Base-by-base conservation (phyloP, 2,329 filamentous ascomycete genomes). In the Penicillium sp. region DNA sequence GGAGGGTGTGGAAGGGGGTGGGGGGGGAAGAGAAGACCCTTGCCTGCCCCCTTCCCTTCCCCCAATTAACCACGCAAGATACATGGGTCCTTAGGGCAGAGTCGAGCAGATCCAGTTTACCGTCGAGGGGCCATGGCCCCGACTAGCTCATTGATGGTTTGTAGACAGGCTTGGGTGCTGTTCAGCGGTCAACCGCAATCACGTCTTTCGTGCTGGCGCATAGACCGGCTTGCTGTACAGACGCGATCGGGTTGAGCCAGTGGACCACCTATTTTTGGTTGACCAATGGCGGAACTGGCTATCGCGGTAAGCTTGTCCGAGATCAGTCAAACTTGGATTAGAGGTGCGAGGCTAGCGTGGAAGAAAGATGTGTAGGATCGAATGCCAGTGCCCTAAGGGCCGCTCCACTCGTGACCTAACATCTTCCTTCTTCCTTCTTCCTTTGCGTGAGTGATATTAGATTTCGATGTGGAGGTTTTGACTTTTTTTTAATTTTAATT, bases 191-290 rank as follows among this genome's bases (percentile, higher is more conserved):
- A 26, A 37, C 42, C 12, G 20, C 20, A 13, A 34, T 49, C 18
- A 27, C 29, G 34, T 37, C n/a, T 4, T 34, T 13, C 9, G 20
- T 26, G 21, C 18, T 40, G 15, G 36, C 36, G 36, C 44, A 26
- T 29, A 26, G 44, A 12, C 27, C 12, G 15, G n/a, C 32, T n/a
- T 15, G 15, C 29, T 20, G 20, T 39, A 23, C 29, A 49, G 15
- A 39, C 27, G 27, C 29, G 39, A 18, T 23, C 41, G 15, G 20
- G 21, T 18, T 30, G 17, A 41, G 29, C 12, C 9, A 24, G 46
- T 48, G 46, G 46, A 32, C 21, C 46, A 29, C 27, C 46, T 49
- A 49, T 49, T 49, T 49, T 49, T 49, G 46, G 46, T 18, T 21
- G 17, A 20, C 46, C 32, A 49, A 49, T 43, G 13, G 30, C 27